A percentile compares a stretch with the other conserved stretches of the same genome.
Evolutionary conservation across 2,329 filamentous ascomycete species (phyloP).

Genomic region (Cladosporium cucumerinum): DNA sequence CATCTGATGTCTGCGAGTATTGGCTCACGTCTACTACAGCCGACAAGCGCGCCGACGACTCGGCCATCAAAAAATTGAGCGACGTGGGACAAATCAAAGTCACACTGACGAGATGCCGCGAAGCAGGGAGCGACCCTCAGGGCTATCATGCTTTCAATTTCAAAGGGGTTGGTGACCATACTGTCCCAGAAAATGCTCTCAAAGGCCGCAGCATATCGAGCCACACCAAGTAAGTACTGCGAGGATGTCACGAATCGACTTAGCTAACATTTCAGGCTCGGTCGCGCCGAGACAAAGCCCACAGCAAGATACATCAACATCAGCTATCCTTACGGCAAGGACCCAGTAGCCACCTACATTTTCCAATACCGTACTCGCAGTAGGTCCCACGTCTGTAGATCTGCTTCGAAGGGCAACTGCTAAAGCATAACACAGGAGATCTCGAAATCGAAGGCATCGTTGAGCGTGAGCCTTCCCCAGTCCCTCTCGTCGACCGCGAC

Average conservation of each 20-base stretch:
- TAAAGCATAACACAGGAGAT: conserved; percentile 21
- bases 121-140: too few species aligned
- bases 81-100: conserved; percentile 22
- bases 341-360: conserved; percentile 21
- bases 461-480: conserved; percentile 22
- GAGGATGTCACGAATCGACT: neutral
- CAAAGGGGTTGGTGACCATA: neutral
- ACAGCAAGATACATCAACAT: neutral
- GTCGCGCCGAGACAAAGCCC: neutral
- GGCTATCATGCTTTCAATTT: neutral
- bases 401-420: neutral
- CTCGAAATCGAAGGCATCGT: conserved; percentile 31
- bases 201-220: conserved; percentile 30
- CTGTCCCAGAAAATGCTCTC: conserved; percentile 26
- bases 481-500: conserved; percentile 28
- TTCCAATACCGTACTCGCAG: conserved; percentile 31
- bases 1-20: neutral
- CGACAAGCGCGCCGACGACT: conserved; percentile 1
- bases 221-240: conserved; percentile 22
- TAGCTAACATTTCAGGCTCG: neutral
- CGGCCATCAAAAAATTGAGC: conserved; percentile 13
- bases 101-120: neutral
- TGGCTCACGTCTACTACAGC: neutral
- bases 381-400: conserved; percentile 13
- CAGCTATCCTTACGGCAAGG: conserved; percentile 20